Percentiles rank a stretch among this genome's conserved stretches.
phyloP scores from a whole-genome alignment of 2,329 filamentous ascomycete genomes.

The Verticillium longisporum region DNA sequence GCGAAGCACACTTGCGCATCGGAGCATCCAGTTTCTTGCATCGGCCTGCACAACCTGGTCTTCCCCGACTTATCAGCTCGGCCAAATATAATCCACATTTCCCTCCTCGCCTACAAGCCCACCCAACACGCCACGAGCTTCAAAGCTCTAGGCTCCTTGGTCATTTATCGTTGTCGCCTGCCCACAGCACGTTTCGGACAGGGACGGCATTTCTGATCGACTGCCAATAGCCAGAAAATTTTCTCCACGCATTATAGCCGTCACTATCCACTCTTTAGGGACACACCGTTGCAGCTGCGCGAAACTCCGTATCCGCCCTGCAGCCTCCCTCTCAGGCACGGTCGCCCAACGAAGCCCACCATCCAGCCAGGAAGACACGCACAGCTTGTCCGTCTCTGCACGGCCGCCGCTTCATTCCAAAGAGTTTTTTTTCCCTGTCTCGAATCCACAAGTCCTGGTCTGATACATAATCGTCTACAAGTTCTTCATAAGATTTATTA shows the following conservation, averaged over 20 bases:
- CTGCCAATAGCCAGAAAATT: background rate
- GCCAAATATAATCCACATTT: constrained; percentile 9
- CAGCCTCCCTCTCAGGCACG: background rate
- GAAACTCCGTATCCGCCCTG: background rate
- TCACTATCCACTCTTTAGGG: background rate
- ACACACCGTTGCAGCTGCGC: background rate
- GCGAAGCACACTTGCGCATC: background rate
- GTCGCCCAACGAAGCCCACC: background rate
- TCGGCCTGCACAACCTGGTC: constrained; percentile 1
- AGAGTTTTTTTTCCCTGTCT: constrained; percentile 1
- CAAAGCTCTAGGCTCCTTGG: constrained; percentile 4
- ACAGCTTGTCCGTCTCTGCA: background rate
- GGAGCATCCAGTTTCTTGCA: constrained; percentile 1
- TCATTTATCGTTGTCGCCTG: background rate
- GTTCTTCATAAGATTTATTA: background rate
- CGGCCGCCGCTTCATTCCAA: background rate
- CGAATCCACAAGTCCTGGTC: background rate
- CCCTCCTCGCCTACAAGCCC: constrained; percentile 2
- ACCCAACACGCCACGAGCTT: constrained; percentile 6
- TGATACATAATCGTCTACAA: background rate
- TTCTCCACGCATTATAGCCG: background rate
- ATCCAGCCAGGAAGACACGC: constrained; percentile 2
- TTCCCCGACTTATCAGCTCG: constrained; percentile 10
- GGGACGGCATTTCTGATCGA: background rate
- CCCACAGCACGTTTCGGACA: background rate